Evolutionary conservation across 192 early-diverging fungal species (phyloP), one percentile per base, ranked within the genome.

Genomic region (Neocallimastix lanati): DNA sequence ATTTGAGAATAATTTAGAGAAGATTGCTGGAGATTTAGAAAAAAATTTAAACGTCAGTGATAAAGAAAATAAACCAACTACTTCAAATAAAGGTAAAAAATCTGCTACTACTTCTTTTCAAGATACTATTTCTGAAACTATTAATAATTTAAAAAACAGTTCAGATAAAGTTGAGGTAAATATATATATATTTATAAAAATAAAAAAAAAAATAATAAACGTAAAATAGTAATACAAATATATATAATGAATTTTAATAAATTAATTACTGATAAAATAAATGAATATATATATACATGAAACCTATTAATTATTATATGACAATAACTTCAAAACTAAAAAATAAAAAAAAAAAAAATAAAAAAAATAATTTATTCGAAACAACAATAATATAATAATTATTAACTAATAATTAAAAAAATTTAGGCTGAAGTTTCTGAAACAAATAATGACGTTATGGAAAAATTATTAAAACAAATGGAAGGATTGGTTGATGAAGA

Each of bases 101-200:
- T 3, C 30, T 33, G 11, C 30, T 78, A 16, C 77, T 79, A 67
- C 76, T 50, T 83, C 78, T 76, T 98, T 98, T 88, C 94, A 97
- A 82, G 92, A 94, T 80, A 91, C 89, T 40, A 95, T 98, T 80
- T 89, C 91, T 76, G 89, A 94, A 76, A 98, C 96, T 16, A 92
- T 98, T 89, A 90, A 90, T 80, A 96, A 96, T 79, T 84, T 98
- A 16, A 92, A 93, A 81, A 91, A 92, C 80, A 96, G 94, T 79
- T 92, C 93, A 3, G 90, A 93, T 14, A 88, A 92, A 79, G 93
- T 93, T 14, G 92, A 97, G 79, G 94, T 94, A 90, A 83, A 11
- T 6, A 6, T 33, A 33, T 33, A 33, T 33, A n/a, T n/a, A n/a
- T n/a, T n/a, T n/a, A n/a, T n/a, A n/a, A n/a, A n/a, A n/a, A n/a